Percentiles rank a stretch among this genome's conserved stretches.
These are phyloP conservation scores for Solanum arcanum DNA, from an alignment of 257 asterid species.

Conservation along the genomic window DNA sequence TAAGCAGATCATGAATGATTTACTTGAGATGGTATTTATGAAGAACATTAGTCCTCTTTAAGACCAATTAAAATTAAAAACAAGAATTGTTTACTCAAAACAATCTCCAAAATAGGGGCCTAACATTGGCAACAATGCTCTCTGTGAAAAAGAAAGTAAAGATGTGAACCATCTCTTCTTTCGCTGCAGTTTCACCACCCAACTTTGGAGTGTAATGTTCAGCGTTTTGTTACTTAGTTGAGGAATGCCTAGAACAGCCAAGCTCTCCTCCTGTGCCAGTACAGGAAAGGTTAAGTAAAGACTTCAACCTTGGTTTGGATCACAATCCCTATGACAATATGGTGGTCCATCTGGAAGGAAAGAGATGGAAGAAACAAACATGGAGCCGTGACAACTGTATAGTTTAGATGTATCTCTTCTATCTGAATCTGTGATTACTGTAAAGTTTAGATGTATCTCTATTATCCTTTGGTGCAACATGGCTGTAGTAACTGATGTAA, in stretches of 20 bases:
- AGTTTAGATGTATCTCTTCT: not conserved
- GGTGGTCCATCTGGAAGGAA: not conserved
- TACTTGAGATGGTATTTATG: not conserved
- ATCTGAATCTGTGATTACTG: not conserved
- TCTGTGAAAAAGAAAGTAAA: not conserved
- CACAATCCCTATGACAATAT: not conserved
- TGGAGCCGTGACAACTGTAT: not conserved
- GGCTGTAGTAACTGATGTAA: not conserved
- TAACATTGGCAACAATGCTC: not conserved
- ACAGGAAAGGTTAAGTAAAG: not conserved
- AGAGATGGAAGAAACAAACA: not conserved
- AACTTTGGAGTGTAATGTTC: not conserved
- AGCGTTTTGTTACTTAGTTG: not conserved
- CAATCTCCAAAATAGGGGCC: not conserved
- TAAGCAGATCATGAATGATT: not conserved
- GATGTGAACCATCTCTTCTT: not conserved
- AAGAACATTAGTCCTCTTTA: not conserved
- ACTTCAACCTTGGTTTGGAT: not conserved
- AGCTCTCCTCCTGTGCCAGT: not conserved
- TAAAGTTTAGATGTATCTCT: not conserved
- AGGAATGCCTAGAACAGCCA: not conserved
- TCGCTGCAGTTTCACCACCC: not conserved
- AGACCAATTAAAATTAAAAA: not conserved
- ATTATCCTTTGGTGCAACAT: not conserved
- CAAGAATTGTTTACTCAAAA: not conserved